phyloP scores from a whole-genome alignment of 306 rosid species.

The Sechiopsis laciniata region DNA sequence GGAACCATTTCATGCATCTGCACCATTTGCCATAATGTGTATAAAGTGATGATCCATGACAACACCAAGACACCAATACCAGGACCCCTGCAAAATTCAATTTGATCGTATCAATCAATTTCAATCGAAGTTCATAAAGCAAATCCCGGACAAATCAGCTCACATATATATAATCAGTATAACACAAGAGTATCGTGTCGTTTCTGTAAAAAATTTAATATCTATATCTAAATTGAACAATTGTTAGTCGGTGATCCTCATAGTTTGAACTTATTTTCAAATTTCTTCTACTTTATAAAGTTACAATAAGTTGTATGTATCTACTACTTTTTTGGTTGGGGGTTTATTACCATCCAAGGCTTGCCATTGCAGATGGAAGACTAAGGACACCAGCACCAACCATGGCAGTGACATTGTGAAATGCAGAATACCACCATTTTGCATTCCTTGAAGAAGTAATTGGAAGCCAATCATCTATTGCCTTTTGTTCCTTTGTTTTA shows the following conservation, averaged over 20 bases:
- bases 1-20: constrained; percentile 65
- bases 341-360: constrained; percentile 53
- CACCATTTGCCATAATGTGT: constrained; percentile 66
- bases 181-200: no score
- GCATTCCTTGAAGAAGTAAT: constrained; percentile 52
- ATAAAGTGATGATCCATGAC: constrained; percentile 52
- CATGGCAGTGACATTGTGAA: constrained; percentile 69
- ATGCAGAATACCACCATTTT: constrained; percentile 67
- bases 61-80: constrained; percentile 49
- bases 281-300: no score
- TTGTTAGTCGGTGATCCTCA: no score
- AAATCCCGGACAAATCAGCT: neutral
- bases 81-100: constrained; percentile 63
- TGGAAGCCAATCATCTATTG: constrained; percentile 57
- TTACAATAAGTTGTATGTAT: no score
- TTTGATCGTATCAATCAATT: neutral
- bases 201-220: no score
- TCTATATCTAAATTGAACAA: no score
- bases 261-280: no score
- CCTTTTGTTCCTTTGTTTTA: constrained; percentile 30
- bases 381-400: constrained; percentile 66
- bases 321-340: no score
- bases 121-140: no score
- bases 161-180: no score
- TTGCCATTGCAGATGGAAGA: constrained; percentile 56